Evolutionary conservation across 768 basidiomycete genomes (phyloP).

Genomic region (Tricholoma furcatifolium): DNA sequence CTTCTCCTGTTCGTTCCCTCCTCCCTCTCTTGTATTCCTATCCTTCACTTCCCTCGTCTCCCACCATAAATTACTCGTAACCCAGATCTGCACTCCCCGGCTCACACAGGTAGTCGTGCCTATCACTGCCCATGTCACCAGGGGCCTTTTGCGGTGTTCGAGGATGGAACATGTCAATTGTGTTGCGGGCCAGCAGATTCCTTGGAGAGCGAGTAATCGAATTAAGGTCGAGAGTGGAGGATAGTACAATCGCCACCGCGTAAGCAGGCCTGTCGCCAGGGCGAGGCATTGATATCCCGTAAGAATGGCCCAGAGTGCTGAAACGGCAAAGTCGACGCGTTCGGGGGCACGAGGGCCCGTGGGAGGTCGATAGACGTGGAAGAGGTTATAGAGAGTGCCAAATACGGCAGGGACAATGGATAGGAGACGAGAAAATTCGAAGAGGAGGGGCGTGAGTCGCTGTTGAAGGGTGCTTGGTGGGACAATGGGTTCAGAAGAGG

Average conservation of each 20-base stretch:
- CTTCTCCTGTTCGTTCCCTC: constrained; percentile 18
- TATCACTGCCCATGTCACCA: constrained; percentile 88
- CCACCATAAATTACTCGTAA: constrained; percentile 84
- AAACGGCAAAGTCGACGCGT: constrained; percentile 63
- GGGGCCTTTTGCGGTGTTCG: constrained; percentile 66
- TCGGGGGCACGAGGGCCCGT: constrained; percentile 34
- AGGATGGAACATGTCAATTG: constrained; percentile 79
- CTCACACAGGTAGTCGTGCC: constrained; percentile 86
- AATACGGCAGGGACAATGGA: constrained; percentile 72
- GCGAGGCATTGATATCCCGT: constrained; percentile 89
- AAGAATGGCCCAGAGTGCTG: constrained; percentile 74
- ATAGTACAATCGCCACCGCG: constrained; percentile 91
- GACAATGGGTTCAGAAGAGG: constrained; percentile 46
- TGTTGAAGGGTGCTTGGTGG: constrained; percentile 46
- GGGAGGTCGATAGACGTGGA: constrained; percentile 48
- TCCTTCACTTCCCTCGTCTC: constrained; percentile 30
- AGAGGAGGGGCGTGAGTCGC: constrained; percentile 57
- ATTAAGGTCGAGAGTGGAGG: constrained; percentile 85
- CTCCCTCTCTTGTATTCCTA: constrained; percentile 16
- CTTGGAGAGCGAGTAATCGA: constrained; percentile 88
- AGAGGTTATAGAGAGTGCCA: constrained; percentile 55
- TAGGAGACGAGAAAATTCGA: constrained; percentile 67
- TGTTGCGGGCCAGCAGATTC: constrained; percentile 96
- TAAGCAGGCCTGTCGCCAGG: constrained; percentile 85
- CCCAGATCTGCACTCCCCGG: constrained; percentile 90